A percentile compares a stretch with the other conserved stretches of the same genome.
Conservation (phyloP, 331 rosid species). For the Malus hybrid region DNA sequence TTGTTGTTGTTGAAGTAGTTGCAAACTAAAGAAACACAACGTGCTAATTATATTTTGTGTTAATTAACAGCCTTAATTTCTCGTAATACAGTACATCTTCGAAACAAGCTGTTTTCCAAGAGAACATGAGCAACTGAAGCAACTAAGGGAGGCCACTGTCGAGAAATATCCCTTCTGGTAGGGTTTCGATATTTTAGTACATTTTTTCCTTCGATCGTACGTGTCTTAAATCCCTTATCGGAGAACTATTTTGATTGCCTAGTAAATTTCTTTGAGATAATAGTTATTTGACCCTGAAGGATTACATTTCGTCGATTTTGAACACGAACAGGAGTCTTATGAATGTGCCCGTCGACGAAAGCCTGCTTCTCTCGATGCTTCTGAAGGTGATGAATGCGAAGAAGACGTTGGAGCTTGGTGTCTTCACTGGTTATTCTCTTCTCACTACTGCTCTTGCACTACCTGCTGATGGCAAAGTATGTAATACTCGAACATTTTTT, state of each 20-base stretch:
- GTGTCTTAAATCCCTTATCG: background rate
- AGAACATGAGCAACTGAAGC: conserved; percentile 51
- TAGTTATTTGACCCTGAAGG: background rate
- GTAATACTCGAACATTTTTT: background rate
- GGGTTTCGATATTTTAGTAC: background rate
- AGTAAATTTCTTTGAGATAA: background rate
- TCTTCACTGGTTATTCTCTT: conserved; percentile 66
- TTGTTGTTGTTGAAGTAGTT: background rate
- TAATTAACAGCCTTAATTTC: background rate
- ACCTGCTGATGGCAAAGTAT: conserved; percentile 37
- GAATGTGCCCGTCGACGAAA: conserved; percentile 50
- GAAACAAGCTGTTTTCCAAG: conserved; percentile 38
- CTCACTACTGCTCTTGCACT: conserved; percentile 58
- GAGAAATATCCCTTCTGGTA: conserved; percentile 3
- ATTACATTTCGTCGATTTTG: background rate
- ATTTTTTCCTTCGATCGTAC: background rate
- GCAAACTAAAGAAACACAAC: background rate
- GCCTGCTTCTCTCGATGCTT: conserved; percentile 40
- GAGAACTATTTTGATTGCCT: no score
- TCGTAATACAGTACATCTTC: conserved; percentile 25
- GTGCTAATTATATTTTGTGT: background rate
- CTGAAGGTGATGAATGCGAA: conserved; percentile 51
- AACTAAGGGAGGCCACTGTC: conserved; percentile 36
- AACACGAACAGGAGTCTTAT: conserved; percentile 27
- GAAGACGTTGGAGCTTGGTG: conserved; percentile 56